Evolutionary conservation across 1,139 yeast species (phyloP).

Genomic region (Arxiozyma heterogenica): DNA sequence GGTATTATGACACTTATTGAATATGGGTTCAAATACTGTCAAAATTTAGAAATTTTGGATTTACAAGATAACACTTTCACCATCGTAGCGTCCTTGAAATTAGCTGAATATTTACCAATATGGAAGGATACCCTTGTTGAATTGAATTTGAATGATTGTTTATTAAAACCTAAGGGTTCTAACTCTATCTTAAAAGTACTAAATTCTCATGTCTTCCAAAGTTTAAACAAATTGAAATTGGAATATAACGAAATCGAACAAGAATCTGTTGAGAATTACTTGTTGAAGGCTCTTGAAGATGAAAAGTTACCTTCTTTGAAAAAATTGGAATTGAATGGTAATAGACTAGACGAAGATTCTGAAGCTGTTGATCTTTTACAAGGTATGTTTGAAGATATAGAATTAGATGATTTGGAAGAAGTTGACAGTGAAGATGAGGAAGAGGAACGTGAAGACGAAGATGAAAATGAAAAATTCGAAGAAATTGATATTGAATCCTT

Average conservation of each 20-base stretch:
- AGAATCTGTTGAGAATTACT: slow-evolving; percentile 42
- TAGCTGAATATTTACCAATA: slow-evolving; percentile 47
- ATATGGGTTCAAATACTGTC: slow-evolving; percentile 60
- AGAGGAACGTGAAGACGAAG: slow-evolving; percentile 57
- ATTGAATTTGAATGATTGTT: slow-evolving; percentile 80
- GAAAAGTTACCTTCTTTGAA: slow-evolving; percentile 53
- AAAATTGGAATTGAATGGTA: slow-evolving; percentile 79
- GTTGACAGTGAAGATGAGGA: slow-evolving; percentile 79
- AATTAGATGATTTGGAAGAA: slow-evolving; percentile 88
- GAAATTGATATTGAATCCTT: slow-evolving; percentile 48
- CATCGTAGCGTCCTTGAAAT: slow-evolving; percentile 63
- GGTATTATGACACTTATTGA: slow-evolving; percentile 71
- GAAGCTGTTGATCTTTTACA: slow-evolving; percentile 46
- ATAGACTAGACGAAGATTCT: slow-evolving; percentile 75
- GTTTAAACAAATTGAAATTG: slow-evolving; percentile 53
- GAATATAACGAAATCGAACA: slow-evolving; percentile 86
- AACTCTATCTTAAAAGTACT: slow-evolving; percentile 43
- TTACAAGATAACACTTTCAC: slow-evolving; percentile 95
- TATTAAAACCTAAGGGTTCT: slow-evolving; percentile 72
- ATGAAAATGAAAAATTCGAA: slow-evolving; percentile 42
- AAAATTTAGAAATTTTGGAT: slow-evolving; percentile 60
- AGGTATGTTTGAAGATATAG: slow-evolving; percentile 62
- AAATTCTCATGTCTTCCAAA: slow-evolving; percentile 34
- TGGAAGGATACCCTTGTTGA: slow-evolving; percentile 57
- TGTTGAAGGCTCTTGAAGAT: slow-evolving; percentile 46